Evolutionary conservation across 805 yeast species (phyloP), one percentile per base, ranked within the genome.

Genomic region (Metschnikowia kofuensis): DNA sequence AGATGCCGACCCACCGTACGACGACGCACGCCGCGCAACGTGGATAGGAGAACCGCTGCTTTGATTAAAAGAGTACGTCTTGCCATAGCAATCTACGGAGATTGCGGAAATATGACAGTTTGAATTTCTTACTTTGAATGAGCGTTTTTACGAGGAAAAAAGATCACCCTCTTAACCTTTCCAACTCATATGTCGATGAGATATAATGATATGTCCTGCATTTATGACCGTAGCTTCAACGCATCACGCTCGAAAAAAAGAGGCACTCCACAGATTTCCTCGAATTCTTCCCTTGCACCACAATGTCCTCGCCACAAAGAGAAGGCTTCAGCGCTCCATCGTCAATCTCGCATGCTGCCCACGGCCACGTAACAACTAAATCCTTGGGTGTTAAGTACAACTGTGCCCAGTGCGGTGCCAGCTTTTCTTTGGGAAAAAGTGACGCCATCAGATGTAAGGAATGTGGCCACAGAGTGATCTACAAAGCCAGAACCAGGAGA

Each of bases 361-460:
- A 95, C 41, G 96, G 96, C 32, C 87, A 90, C 35, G 79, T 87
- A 52, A 66, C 75, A 38, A 64, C 64, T 63, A 73, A 73, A 58
- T 82, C 84, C 50, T 85, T 84, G 62, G 96, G 97, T 48, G 94
- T 90, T 60, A 88, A 87, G 63, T 92, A 92, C 72, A 84, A 90
- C 65, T 92, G 99, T 71, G 96, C 98, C 39, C 94, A 89, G 75
- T 94, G 99, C 72, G 96, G 97, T 8, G 82, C 91, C 48, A 84
- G 85, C 47, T 86, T 91, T 59, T 83, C 96, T 2, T 80, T 94
- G 58, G 84, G 89, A 46, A 89, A 92, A 72, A 89, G 87, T 59
- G 99, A 94, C 68, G 96, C 98, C 30, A 96, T 94, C 56, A 87
- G 98, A 75, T 94, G 99, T 75, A 91, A 90, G 72, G 96, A 91